Base-by-base conservation (phyloP, 257 asterid species). In the Eustoma russellianum region DNA sequence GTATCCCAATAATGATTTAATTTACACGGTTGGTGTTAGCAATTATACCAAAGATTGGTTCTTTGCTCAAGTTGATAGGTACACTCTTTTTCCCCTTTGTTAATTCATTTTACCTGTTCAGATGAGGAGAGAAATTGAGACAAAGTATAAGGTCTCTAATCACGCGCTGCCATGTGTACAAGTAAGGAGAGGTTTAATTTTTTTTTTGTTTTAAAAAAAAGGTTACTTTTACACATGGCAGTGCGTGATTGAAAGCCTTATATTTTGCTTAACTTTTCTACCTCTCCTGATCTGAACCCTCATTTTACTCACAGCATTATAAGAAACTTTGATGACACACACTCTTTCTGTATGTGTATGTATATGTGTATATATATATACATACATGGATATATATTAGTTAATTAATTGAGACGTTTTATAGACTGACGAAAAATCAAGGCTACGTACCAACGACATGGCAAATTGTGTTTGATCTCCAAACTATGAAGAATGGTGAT, bases 51-150 rank as follows among this genome's bases (percentile, higher is more conserved):
- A 65, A 63, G 97, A 89, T 46, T 85, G 95, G 95, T 81, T 89
- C 74, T 89, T 56, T 38, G 89, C 82, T 53, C 97, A 89, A 58
- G 95, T 89, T 59, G 74, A 83, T 46, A 88, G 97, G 97, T 88
- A 24, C 30, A 24, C 3, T n/a, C 3, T n/a, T 16, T 4, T 46
- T 10, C 33, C 17, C 46, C 16, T 60, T 40, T 50, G 45, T 11
- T 34, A 49, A 38, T 18, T 56, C 40, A 9, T 11, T 17, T n/a
- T n/a, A n/a, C n/a, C n/a, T n/a, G n/a, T n/a, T n/a, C n/a, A n/a
- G n/a, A n/a, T n/a, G n/a, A n/a, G n/a, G n/a, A n/a, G n/a, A n/a
- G n/a, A n/a, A n/a, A n/a, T n/a, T n/a, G n/a, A n/a, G n/a, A n/a
- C n/a, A n/a, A n/a, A n/a, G n/a, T n/a, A n/a, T n/a, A n/a, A n/a